A percentile compares a stretch with the other conserved stretches of the same genome.
phyloP scores from a whole-genome alignment of 2,329 filamentous ascomycete genomes.

The Pezicula rhizophila region DNA sequence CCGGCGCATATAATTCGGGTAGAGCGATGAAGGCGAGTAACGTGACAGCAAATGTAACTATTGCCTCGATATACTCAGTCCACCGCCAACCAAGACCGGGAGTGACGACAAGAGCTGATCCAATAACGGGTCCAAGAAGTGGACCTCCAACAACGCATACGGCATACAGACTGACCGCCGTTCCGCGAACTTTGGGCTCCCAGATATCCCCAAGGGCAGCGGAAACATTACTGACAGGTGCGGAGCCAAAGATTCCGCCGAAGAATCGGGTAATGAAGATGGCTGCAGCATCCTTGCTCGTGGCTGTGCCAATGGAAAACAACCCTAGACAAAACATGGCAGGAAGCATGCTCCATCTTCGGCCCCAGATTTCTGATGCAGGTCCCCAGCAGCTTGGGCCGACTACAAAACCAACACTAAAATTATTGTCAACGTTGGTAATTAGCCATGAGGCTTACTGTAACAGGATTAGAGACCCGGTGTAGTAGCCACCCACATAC shows the following conservation, averaged over 20 bases:
- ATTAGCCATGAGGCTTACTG: neutral
- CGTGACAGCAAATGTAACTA: constrained; percentile 37
- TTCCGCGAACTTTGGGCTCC: constrained; percentile 42
- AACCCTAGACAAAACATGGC: constrained; percentile 52
- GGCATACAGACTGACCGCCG: constrained; percentile 59
- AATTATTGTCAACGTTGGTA: neutral
- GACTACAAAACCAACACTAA: constrained; percentile 38
- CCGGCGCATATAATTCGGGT: constrained; percentile 39
- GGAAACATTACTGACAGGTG: constrained; percentile 55
- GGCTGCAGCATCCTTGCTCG: constrained; percentile 49
- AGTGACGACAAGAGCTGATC: constrained; percentile 22
- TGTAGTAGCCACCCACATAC: constrained; percentile 19
- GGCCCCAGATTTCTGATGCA: constrained; percentile 54
- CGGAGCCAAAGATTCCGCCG: constrained; percentile 55
- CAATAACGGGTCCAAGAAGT: constrained; percentile 28
- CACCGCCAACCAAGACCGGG: constrained; percentile 33
- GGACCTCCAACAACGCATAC: constrained; percentile 63
- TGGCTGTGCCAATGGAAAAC: constrained; percentile 57
- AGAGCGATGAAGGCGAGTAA: constrained; percentile 33
- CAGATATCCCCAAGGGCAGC: constrained; percentile 60
- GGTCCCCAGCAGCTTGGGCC: constrained; percentile 58
- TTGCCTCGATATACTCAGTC: constrained; percentile 31
- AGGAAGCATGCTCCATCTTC: constrained; percentile 51
- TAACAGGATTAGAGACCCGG: neutral
- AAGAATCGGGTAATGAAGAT: constrained; percentile 64